Evolutionary conservation across 2,329 filamentous ascomycete genomes (phyloP).

Genomic region (Paecilomyces sp.): DNA sequence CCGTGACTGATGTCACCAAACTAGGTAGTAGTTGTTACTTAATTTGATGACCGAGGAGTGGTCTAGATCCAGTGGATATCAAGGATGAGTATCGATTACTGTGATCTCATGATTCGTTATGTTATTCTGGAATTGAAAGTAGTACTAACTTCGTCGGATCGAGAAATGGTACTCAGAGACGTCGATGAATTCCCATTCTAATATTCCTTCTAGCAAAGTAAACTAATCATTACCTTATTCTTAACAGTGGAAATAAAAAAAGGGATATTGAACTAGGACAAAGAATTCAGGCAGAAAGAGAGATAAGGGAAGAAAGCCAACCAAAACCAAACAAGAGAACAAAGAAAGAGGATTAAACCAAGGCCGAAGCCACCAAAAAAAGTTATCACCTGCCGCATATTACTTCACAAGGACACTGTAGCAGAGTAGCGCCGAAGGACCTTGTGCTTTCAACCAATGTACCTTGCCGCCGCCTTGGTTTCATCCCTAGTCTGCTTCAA

Average conservation of each 20-base stretch:
- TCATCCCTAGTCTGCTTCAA: conserved; percentile 46
- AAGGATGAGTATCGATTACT: no score
- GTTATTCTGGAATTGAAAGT: no score
- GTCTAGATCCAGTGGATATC: no score
- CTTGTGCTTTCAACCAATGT: conserved; percentile 9
- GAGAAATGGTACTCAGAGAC: not conserved
- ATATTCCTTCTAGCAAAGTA: not conserved
- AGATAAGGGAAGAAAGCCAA: not conserved
- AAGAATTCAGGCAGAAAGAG: not conserved
- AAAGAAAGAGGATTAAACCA: not conserved
- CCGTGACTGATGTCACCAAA: not conserved
- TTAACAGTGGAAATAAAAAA: not conserved
- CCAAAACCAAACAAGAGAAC: not conserved
- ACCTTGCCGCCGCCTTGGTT: conserved; percentile 36
- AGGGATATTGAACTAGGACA: not conserved
- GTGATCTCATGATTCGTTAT: no score
- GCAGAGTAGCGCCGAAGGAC: not conserved
- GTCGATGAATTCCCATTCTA: not conserved
- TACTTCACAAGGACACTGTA: not conserved
- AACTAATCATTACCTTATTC: not conserved
- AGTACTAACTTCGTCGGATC: not conserved
- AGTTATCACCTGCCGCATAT: not conserved
- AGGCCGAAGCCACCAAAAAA: not conserved
- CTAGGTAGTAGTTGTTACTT: no score
- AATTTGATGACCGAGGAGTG: no score